Base-by-base conservation (phyloP, 768 basidiomycete species). In the Kwoniella bestiolae region DNA sequence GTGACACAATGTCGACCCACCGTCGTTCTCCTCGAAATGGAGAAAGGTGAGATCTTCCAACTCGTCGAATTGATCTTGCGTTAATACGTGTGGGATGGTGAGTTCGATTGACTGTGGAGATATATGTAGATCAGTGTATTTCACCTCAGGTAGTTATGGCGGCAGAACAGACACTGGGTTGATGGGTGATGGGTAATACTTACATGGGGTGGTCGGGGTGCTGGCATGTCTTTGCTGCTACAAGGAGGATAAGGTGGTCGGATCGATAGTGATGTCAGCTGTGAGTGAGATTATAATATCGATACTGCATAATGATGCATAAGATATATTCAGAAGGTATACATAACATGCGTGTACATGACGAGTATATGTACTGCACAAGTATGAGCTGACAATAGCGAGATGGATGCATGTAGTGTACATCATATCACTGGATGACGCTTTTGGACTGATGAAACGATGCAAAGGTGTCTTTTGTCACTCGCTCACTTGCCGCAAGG, bases 1-100 rank as follows among this genome's bases (percentile, higher is more conserved):
- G n/a, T n/a, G n/a, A n/a, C n/a, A n/a, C n/a, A n/a, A n/a, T n/a
- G n/a, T n/a, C 28, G 29, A 59, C 59, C 35, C 38, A 67, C 66
- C 66, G 2, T 55, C 26, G 14, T 18, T 51, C 14, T 51, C 55
- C 41, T 62, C 55, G 38, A 69, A 65, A 44, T 69, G 68, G 8
- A 49, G n/a, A 35, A 69, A 68, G 14, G 57, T 59, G 5, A 63
- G 38, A 55, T 68, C 67, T 68, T 68, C 67, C 26, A 68, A 29
- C 26, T 60, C 67, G 29, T 63, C 57, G 18, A 63, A 60, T 60
- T 68, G 60, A 31, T 64, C 67, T 51, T 55, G 56, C 3, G 67
- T 64, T 11, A 68, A 49, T 16, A 63, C 47, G 47, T 64, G 57
- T 21, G 67, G 67, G 5, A 68, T 51, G 5, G 62, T 64, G 23